Base-by-base conservation (phyloP, 345 rosid genomes). In the Turnera subulata region DNA sequence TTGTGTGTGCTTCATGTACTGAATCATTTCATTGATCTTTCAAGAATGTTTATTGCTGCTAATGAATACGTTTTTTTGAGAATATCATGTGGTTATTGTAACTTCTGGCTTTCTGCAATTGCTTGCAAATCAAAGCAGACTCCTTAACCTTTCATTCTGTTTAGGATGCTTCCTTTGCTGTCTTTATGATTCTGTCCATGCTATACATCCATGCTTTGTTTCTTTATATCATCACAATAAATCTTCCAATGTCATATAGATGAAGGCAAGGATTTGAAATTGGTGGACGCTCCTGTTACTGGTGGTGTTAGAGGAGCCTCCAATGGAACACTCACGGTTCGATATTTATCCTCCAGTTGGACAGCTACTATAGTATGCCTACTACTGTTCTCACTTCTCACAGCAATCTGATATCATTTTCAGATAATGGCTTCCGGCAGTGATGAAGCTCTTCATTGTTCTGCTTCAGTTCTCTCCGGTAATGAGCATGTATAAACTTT, bases 261-360 rank as follows among this genome's bases (percentile, higher is more conserved):
- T 76, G 89, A 80, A 62, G 89, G 85, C 59, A 84, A 82, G 67
- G 77, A 77, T 77, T 70, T 91, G 75, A 88, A 84, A 78, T 69
- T 91, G 80, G 95, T 91, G 69, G 95, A 91, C 69, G 90, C 98
- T 66, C 98, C 98, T 65, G 98, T 91, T 73, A 88, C 96, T 56
- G 98, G 98, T 56, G 98, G 98, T 67, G 95, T 88, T 53, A 88
- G 84, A 79, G 81, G 77, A 73, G 98, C 98, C 38, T 61, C 90
- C 45, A 73, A 56, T 70, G 98, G 98, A 73, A 85, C 89, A 62
- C 86, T 91, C 61, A 84, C 98, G 78, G 98, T 86, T 65, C 43
- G 85, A 45, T 46, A 58, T 29, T 29, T 4, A 29, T 8, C 35
- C 35, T 29, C 4, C 35, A 3, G 4, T 8, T 29, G 4, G 35